Percentiles rank a stretch among this genome's conserved stretches.
Conservation (phyloP, 2,329 filamentous ascomycete species). For the Mycocentrospora acerina region DNA sequence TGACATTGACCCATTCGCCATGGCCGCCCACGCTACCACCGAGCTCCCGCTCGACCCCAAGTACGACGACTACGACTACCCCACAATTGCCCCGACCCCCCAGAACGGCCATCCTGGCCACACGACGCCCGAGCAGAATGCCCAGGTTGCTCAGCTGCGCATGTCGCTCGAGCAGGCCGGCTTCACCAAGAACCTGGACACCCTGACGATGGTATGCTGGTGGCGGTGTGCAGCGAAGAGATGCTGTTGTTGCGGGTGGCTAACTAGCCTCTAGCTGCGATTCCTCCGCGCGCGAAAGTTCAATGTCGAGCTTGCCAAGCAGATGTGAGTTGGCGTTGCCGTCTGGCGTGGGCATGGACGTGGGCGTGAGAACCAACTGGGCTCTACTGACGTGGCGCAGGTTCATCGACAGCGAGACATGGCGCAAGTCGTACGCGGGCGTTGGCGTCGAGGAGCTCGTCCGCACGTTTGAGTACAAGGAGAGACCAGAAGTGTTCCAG, state of each 20-base stretch:
- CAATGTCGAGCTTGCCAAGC: constrained; percentile 77
- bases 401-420: constrained; percentile 88
- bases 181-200: constrained; percentile 83
- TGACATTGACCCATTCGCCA: constrained; percentile 22
- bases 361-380: too few species aligned
- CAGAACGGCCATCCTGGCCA: constrained; percentile 83
- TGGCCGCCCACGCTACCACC: constrained; percentile 30
- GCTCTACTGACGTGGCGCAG: constrained; percentile 52
- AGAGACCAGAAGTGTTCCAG: constrained; percentile 80
- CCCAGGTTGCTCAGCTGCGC: constrained; percentile 83
- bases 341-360: too few species aligned
- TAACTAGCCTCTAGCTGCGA: constrained; percentile 61
- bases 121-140: constrained; percentile 83
- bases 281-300: constrained; percentile 96
- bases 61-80: constrained; percentile 96
- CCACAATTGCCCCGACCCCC: constrained; percentile 69
- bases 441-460: constrained; percentile 73
- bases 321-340: constrained; percentile 69
- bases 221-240: background rate
- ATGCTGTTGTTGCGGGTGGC: constrained; percentile 1
- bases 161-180: constrained; percentile 81
- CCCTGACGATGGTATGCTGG: constrained; percentile 74
- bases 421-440: constrained; percentile 78
- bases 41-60: constrained; percentile 70
- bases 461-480: constrained; percentile 79